These are phyloP conservation scores for Lippia alba DNA, from an alignment of 305 asterid genomes.

Conservation along the genomic window DNA sequence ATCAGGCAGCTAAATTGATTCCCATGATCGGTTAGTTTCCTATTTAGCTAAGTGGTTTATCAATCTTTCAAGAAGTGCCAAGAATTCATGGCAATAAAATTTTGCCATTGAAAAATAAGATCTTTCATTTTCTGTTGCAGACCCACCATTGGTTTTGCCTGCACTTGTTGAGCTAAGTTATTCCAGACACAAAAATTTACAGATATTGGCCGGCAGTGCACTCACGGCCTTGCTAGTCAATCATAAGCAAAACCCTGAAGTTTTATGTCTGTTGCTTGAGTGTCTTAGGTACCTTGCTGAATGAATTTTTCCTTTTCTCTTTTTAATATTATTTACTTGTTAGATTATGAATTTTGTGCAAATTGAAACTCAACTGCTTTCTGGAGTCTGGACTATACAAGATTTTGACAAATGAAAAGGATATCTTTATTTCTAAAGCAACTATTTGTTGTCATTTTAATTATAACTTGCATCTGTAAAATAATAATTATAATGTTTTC, in stretches of 20 bases:
- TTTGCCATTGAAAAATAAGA: background rate
- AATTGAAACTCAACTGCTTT: conserved; percentile 13
- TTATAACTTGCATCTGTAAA: conserved; percentile 28
- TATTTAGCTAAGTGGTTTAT: conserved; percentile 7
- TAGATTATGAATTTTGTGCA: conserved; percentile 20
- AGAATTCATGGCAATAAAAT: background rate
- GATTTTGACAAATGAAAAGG: conserved; percentile 8
- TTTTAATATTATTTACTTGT: conserved; percentile 6
- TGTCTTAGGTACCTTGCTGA: conserved; percentile 62
- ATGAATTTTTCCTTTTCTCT: conserved; percentile 2
- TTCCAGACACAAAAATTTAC: conserved; percentile 53
- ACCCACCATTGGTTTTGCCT: conserved; percentile 68
- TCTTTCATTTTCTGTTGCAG: conserved; percentile 55
- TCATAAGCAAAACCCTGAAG: conserved; percentile 69
- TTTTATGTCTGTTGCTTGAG: conserved; percentile 80
- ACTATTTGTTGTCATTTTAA: conserved; percentile 3
- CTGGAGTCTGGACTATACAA: background rate
- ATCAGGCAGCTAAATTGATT: conserved; percentile 63
- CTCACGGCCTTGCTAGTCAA: conserved; percentile 65
- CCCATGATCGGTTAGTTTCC: conserved; percentile 71
- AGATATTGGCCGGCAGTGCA: conserved; percentile 50
- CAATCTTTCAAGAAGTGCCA: conserved; percentile 10
- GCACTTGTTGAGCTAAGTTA: conserved; percentile 64
- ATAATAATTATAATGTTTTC: conserved; percentile 33
- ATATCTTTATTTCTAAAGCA: background rate